Percentiles rank a stretch among this genome's conserved stretches.
phyloP scores from a whole-genome alignment of 495 filamentous ascomycete species.

The Hypoxylon trugodes region DNA sequence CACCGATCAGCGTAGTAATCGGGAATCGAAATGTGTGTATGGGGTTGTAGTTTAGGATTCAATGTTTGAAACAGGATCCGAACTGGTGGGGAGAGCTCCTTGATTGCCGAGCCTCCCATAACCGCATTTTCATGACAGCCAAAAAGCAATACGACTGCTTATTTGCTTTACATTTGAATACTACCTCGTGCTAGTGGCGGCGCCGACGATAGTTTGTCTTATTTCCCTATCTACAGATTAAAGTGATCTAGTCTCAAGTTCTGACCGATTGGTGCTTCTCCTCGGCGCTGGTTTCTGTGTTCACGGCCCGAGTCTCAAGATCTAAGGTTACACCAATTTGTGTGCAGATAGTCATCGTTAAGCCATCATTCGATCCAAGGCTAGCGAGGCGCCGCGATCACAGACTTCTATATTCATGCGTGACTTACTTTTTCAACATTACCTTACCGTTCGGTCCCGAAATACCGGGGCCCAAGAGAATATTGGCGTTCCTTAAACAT shows the following conservation, averaged over 20 bases:
- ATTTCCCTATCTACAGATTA: too few relatives aligned
- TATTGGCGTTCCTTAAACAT: not conserved
- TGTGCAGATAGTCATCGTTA: not conserved
- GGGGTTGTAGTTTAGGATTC: slow-evolving; percentile 22
- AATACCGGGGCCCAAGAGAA: not conserved
- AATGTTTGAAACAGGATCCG: slow-evolving; percentile 17
- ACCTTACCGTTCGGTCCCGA: not conserved
- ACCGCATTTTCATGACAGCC: not conserved
- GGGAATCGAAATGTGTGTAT: not conserved
- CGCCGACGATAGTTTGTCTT: not conserved
- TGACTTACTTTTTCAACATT: not conserved
- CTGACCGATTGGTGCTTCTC: not conserved
- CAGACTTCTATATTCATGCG: not conserved
- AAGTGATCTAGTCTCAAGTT: not conserved
- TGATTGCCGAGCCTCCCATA: slow-evolving; percentile 11
- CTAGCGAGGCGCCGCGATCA: not conserved
- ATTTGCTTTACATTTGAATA: too few relatives aligned
- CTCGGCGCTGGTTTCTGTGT: not conserved
- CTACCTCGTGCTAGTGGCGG: not conserved
- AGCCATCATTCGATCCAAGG: not conserved
- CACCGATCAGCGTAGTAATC: slow-evolving; percentile 21
- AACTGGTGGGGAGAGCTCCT: slow-evolving; percentile 10
- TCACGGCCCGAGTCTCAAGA: not conserved
- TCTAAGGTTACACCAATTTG: not conserved
- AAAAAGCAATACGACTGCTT: too few relatives aligned